Base-by-base conservation (phyloP, 495 filamentous ascomycete species). In the Penicillium samsonianum region DNA sequence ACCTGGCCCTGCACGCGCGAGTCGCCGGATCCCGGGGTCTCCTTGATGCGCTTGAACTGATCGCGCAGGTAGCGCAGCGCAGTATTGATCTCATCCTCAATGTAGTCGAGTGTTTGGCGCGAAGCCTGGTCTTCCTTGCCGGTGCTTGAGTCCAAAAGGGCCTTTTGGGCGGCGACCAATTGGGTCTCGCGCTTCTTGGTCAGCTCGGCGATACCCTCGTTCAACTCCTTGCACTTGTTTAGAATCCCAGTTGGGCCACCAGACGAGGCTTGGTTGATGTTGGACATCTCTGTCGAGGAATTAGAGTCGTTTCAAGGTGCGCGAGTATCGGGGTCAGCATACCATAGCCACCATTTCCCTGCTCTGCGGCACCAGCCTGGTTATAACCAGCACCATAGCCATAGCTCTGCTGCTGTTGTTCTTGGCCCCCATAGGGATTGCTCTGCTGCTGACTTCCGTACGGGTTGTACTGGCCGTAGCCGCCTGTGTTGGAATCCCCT, bases 1-100 rank as follows among this genome's bases (percentile, higher is more conserved):
- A 96, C 86, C 75, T 96, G 92, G 26, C 86, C 83, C 50, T 79
- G 78, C 63, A 95, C 92, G 62, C 82, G 79, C 33, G 83, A 74
- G 65, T 85, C 82, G 35, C 84, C 84, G 43, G 83, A 85, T 53
- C 90, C 89, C 41, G 88, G 90, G 58, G 87, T 86, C 57, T 82
- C 80, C 81, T 95, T 96, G 72, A 96, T 79, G 56, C 79, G 78
- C 73, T 87, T 88, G 57, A 97, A 82, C 38, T 87, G 85, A 31
- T 84, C 83, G 49, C 82, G 85, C 57, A 98, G 80, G 57, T 80
- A 81, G 52, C 87, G 87, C 72, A 95, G 96, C 25, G 84, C 75
- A 43, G 82, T 84, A 82, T 94, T 95, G 60, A 91, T 91, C 58
- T 92, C 84, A 23, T 87, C 73, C 67, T 96, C 84, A 52, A 96